Evolutionary conservation across 768 basidiomycete genomes (phyloP).

Genomic region (Amyloporia xantha): DNA sequence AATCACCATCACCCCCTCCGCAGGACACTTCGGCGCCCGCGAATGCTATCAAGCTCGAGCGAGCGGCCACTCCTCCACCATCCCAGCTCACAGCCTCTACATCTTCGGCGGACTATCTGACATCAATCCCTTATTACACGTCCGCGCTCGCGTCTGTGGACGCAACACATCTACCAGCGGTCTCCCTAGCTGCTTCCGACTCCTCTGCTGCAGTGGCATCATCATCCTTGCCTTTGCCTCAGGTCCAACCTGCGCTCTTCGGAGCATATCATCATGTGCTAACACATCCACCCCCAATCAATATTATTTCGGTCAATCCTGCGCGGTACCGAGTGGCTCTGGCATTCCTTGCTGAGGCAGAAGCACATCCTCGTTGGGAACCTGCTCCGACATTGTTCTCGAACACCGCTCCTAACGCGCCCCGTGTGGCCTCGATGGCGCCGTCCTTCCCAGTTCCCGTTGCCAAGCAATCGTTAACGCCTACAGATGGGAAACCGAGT

Average conservation of each 20-base stretch:
- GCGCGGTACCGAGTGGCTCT: conserved; percentile 72
- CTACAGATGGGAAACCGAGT: conserved; percentile 26
- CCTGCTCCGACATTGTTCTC: conserved; percentile 54
- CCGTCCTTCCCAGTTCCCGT: conserved; percentile 60
- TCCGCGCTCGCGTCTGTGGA: conserved; percentile 61
- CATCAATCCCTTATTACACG: conserved; percentile 67
- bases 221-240: conserved; percentile 41
- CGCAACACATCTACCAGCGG: conserved; percentile 59
- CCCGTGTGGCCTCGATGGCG: conserved; percentile 54
- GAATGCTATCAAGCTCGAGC: conserved; percentile 30
- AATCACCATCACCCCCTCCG: conserved; percentile 30
- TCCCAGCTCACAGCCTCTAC: conserved; percentile 36
- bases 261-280: conserved; percentile 73
- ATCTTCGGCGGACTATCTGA: conserved; percentile 58
- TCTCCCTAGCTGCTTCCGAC: conserved; percentile 9
- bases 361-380: conserved; percentile 60
- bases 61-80: conserved; percentile 34
- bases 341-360: conserved; percentile 53
- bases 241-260: conserved; percentile 57
- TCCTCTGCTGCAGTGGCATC: conserved; percentile 8
- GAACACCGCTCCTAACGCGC: conserved; percentile 49
- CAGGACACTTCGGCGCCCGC: conserved; percentile 28
- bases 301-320: conserved; percentile 45
- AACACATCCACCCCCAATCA: conserved; percentile 54
- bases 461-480: conserved; percentile 16